phyloP scores from a whole-genome alignment of 2,329 filamentous ascomycete species.

The Fusarium annulatum region DNA sequence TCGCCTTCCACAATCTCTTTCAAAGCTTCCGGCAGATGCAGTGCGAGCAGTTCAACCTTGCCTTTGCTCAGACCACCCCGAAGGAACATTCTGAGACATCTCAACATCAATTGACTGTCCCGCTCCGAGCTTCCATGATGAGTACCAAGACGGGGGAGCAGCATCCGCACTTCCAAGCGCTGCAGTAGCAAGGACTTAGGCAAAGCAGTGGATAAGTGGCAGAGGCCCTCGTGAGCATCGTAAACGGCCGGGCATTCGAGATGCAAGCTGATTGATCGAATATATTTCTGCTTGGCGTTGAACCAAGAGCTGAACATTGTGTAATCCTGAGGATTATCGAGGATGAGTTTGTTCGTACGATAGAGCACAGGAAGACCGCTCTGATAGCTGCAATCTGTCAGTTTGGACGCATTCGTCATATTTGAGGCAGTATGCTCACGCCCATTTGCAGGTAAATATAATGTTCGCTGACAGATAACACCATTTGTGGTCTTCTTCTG shows the following conservation, averaged over 20 bases:
- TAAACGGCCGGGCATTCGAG: neutral
- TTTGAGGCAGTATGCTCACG: neutral
- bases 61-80: neutral
- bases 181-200: neutral
- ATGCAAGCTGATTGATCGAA: neutral
- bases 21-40: neutral
- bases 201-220: neutral
- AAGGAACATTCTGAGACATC: neutral
- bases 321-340: neutral
- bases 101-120: neutral
- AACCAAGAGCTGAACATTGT: neutral
- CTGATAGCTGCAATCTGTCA: neutral
- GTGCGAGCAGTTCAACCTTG: neutral
- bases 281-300: neutral
- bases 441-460: conserved; percentile 8
- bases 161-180: neutral
- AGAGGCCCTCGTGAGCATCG: neutral
- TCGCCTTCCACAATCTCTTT: neutral
- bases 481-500: neutral
- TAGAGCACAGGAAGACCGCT: conserved; percentile 8
- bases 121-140: neutral
- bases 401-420: no score
- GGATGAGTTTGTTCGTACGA: neutral
- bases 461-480: neutral
- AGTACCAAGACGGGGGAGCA: neutral